These are phyloP conservation scores for Heliocybe sulcata DNA, from an alignment of 1,284 basidiomycete species.

Conservation along the genomic window DNA sequence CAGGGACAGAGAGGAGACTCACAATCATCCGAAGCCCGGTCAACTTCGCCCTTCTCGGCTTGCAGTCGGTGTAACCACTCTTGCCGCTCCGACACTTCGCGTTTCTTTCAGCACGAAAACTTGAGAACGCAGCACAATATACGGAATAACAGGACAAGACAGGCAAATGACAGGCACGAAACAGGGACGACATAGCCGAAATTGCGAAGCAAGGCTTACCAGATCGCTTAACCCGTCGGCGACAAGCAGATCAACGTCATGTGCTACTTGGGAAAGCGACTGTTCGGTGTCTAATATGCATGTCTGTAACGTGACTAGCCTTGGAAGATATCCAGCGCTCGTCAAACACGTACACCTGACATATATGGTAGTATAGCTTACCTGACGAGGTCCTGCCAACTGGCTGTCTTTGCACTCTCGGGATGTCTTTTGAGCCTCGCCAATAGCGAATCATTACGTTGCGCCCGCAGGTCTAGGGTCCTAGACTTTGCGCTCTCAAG, in stretches of 20 bases:
- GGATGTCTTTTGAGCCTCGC: constrained; percentile 8
- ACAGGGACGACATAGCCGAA: not conserved
- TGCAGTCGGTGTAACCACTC: constrained; percentile 41
- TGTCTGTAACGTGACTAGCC: constrained; percentile 65
- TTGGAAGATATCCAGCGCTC: constrained; percentile 20
- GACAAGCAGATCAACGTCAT: constrained; percentile 47
- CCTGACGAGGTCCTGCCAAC: constrained; percentile 68
- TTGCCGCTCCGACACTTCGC: constrained; percentile 56
- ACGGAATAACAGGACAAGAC: constrained; percentile 3
- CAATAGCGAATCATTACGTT: not conserved
- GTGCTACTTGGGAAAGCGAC: constrained; percentile 47
- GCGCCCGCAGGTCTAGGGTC: constrained; percentile 4
- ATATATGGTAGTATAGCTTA: constrained; percentile 24
- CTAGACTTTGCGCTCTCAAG: not conserved
- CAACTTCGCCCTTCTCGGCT: constrained; percentile 29
- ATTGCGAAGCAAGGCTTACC: constrained; percentile 30
- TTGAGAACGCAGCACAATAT: constrained; percentile 8
- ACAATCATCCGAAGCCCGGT: constrained; percentile 39
- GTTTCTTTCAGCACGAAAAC: constrained; percentile 36
- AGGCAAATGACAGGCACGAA: not conserved
- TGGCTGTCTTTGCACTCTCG: constrained; percentile 35
- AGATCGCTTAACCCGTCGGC: constrained; percentile 33
- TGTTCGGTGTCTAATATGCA: constrained; percentile 60
- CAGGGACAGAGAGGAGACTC: constrained; percentile 20
- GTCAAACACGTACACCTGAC: not conserved